Percentiles rank a stretch among this genome's conserved stretches.
Evolutionary conservation across 139 green algal genomes (phyloP).

Genomic region (Gonium pectorale): DNA sequence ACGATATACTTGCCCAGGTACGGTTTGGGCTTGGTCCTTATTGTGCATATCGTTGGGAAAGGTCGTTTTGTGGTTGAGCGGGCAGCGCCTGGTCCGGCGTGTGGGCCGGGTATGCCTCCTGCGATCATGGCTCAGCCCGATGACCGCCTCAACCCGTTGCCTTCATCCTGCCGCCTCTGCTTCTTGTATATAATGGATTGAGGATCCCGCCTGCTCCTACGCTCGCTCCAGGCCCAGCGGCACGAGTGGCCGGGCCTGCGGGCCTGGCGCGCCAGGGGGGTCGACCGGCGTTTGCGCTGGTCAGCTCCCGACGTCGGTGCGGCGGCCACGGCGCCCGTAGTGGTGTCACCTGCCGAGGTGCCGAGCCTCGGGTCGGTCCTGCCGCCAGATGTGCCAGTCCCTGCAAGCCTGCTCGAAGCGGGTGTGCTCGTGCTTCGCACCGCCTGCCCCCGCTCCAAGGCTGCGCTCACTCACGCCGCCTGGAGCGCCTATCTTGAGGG

Average conservation of each 20-base stretch:
- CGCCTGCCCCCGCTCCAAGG: slow-evolving; percentile 69
- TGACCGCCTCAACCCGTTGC: neutral
- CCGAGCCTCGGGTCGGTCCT: slow-evolving; percentile 24
- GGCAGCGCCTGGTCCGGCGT: too few relatives aligned
- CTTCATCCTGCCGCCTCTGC: neutral
- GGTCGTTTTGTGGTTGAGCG: neutral
- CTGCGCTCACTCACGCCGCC: slow-evolving; percentile 65
- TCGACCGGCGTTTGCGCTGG: slow-evolving; percentile 49
- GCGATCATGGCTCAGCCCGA: neutral
- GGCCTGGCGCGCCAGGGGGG: slow-evolving; percentile 43
- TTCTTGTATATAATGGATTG: too few relatives aligned
- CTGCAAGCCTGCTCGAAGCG: slow-evolving; percentile 46
- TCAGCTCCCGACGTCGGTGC: neutral
- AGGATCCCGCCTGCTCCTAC: too few relatives aligned
- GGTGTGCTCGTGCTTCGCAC: slow-evolving; percentile 56
- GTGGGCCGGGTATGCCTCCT: neutral
- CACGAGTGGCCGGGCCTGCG: slow-evolving; percentile 60
- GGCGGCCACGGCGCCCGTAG: neutral
- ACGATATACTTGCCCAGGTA: too few relatives aligned
- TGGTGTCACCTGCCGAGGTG: neutral
- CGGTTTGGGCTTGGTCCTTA: too few relatives aligned
- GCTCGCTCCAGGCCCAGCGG: neutral
- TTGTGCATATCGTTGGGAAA: too few relatives aligned
- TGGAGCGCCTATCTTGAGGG: slow-evolving; percentile 66
- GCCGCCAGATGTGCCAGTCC: neutral